Percentiles rank a stretch among this genome's conserved stretches.
Evolutionary conservation across 176 grass and related monocot genomes (phyloP).

Genomic region (Juncus inflexus): DNA sequence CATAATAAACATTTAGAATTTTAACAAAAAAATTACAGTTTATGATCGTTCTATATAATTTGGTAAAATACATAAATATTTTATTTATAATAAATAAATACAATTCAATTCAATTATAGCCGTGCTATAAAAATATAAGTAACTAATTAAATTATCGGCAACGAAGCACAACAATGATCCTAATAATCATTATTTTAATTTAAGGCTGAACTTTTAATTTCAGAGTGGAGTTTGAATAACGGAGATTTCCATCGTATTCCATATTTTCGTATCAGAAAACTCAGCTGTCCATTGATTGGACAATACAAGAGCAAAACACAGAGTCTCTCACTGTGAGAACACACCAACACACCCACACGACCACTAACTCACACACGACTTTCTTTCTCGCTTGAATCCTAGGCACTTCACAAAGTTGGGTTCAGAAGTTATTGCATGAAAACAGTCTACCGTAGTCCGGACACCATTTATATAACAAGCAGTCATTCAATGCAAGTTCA

Average conservation of each 20-base stretch:
- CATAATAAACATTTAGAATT: no score
- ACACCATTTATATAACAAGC: background rate
- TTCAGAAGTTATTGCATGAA: background rate
- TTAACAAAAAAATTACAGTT: no score
- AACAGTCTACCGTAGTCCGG: conserved; percentile 23
- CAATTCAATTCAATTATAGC: no score
- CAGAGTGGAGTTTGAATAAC: no score
- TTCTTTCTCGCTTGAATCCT: conserved; percentile 10
- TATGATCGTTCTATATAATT: no score
- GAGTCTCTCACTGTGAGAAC: conserved; percentile 23
- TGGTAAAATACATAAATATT: no score
- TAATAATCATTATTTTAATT: no score
- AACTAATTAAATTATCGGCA: no score
- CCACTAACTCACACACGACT: background rate
- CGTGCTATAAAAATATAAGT: no score
- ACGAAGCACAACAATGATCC: no score
- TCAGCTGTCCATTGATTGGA: conserved; percentile 26
- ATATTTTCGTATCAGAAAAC: conserved; percentile 8
- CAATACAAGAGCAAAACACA: conserved; percentile 23
- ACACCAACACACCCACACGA: background rate
- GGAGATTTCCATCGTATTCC: background rate
- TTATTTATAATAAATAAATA: no score
- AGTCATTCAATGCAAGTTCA: conserved; percentile 6
- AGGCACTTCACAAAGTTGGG: conserved; percentile 16
- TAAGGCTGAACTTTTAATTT: no score